phyloP scores from a whole-genome alignment of 192 early-diverging fungal species.

The Backusella macrospora region DNA sequence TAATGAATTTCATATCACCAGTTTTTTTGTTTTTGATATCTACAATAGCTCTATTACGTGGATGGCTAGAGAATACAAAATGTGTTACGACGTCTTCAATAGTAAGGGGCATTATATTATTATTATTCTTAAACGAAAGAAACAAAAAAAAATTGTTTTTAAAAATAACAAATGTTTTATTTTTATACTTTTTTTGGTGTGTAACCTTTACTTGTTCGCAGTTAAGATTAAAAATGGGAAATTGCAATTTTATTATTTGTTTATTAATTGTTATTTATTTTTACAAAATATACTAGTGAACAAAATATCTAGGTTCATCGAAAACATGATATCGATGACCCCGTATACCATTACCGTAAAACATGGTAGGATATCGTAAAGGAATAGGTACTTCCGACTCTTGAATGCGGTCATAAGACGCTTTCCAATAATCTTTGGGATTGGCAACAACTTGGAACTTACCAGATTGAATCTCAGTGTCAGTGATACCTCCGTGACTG shows the following conservation, averaged over 20 bases:
- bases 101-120: not conserved
- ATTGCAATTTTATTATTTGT: conserved; percentile 14
- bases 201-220: not conserved
- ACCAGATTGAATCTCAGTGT: conserved; percentile 82
- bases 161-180: not conserved
- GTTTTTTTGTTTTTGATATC: conserved; percentile 29
- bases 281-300: conserved; percentile 22
- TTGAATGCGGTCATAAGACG: conserved; percentile 59
- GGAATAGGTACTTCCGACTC: conserved; percentile 57
- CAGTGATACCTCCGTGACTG: conserved; percentile 78
- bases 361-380: conserved; percentile 67
- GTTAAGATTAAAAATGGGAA: conserved; percentile 13
- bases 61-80: conserved; percentile 20
- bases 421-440: conserved; percentile 45
- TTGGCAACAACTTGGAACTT: conserved; percentile 68
- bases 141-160: not conserved
- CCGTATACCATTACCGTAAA: conserved; percentile 70
- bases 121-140: not conserved
- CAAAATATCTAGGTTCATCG: conserved; percentile 74
- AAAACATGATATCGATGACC: conserved; percentile 81
- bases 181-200: conserved; percentile 1
- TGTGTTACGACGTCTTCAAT: conserved; percentile 21
- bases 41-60: conserved; percentile 26
- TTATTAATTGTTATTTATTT: conserved; percentile 14
- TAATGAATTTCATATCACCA: conserved; percentile 23